These are phyloP conservation scores for Neonectria faginata DNA, from an alignment of 2,329 filamentous ascomycete species.

Conservation along the genomic window DNA sequence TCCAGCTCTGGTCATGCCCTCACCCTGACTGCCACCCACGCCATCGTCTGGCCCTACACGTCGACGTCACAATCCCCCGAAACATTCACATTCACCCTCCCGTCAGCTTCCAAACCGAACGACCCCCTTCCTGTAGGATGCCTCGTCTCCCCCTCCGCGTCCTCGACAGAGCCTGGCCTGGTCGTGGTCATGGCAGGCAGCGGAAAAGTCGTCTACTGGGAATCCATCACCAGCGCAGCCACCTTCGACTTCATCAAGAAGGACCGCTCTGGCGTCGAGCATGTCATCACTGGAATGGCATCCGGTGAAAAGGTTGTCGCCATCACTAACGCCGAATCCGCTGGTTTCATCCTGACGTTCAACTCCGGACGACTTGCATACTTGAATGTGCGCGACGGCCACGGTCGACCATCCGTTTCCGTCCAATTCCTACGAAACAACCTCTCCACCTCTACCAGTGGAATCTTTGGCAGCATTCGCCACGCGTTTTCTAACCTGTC, in stretches of 20 bases:
- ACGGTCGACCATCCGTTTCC: slow-evolving; percentile 85
- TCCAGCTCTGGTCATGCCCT: slow-evolving; percentile 79
- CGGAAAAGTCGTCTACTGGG: slow-evolving; percentile 93
- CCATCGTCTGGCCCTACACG: slow-evolving; percentile 91
- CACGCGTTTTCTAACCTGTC: slow-evolving; percentile 78
- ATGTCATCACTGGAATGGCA: slow-evolving; percentile 77
- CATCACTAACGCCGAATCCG: slow-evolving; percentile 84
- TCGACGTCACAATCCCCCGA: slow-evolving; percentile 76
- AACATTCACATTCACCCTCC: slow-evolving; percentile 83
- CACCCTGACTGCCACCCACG: slow-evolving; percentile 82
- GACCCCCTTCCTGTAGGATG: slow-evolving; percentile 85
- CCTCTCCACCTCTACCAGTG: slow-evolving; percentile 66
- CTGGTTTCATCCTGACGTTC: slow-evolving; percentile 86
- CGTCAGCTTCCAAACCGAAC: slow-evolving; percentile 74
- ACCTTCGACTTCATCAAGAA: slow-evolving; percentile 86
- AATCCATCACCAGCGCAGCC: slow-evolving; percentile 89
- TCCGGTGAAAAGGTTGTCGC: slow-evolving; percentile 82
- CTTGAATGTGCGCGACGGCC: slow-evolving; percentile 84
- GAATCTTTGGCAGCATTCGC: slow-evolving; percentile 85
- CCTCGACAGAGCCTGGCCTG: slow-evolving; percentile 84
- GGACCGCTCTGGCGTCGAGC: slow-evolving; percentile 82
- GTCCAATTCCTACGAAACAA: slow-evolving; percentile 80
- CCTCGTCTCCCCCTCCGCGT: slow-evolving; percentile 82
- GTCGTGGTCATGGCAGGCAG: slow-evolving; percentile 86
- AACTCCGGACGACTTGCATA: slow-evolving; percentile 90